A percentile compares a stretch with the other conserved stretches of the same genome.
Evolutionary conservation across 306 rosid genomes (phyloP).

Genomic region (Psophocarpus tetragonolobus): DNA sequence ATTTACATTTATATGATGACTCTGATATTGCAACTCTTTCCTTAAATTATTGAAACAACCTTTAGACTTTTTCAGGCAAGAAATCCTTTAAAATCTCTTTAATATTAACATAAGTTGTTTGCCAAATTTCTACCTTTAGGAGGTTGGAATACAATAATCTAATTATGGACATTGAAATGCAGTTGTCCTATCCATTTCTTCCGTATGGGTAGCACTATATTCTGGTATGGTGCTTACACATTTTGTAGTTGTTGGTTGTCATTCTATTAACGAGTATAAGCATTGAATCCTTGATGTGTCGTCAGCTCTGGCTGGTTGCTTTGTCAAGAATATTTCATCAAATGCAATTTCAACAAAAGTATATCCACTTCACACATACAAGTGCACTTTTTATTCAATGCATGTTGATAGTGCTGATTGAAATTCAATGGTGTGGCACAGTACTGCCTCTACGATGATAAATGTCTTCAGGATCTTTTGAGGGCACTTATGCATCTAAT

Average conservation of each 20-base stretch:
- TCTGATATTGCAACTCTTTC: conserved; percentile 11
- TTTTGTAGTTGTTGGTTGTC: not conserved
- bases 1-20: conserved; percentile 1
- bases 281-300: not conserved
- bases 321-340: not conserved
- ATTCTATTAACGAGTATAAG: not conserved
- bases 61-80: not conserved
- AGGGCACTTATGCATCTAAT: conserved; percentile 11
- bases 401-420: conserved; percentile 2
- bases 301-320: not conserved
- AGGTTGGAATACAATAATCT: not conserved
- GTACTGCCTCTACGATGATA: conserved; percentile 1
- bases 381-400: not conserved
- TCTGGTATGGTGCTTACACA: not conserved
- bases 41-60: not conserved
- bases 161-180: not conserved
- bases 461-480: conserved; percentile 2
- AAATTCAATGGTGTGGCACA: not conserved
- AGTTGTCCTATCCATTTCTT: not conserved
- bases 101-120: not conserved
- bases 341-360: not conserved
- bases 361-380: not conserved
- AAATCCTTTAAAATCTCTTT: not conserved
- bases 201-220: not conserved
- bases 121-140: not conserved